Evolutionary conservation across 1,284 basidiomycete species (phyloP), one percentile per base, ranked within the genome.

Genomic region (Moniliella sp.): DNA sequence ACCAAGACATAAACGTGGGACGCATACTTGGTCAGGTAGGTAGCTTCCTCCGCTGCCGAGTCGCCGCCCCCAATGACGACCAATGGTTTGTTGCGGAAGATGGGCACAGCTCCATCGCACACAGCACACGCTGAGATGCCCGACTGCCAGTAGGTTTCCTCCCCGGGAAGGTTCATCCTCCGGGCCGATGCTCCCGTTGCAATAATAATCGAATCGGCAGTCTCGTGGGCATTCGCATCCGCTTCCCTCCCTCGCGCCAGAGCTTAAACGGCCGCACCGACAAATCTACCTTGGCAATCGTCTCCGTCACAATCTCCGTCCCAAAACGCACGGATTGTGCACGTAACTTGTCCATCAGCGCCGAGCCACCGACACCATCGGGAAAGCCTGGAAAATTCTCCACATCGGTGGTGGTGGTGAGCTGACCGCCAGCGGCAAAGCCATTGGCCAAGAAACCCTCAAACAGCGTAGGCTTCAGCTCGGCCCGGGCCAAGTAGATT

Each of bases 391-490:
- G 66, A 82, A 91, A 49, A n/a, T 17, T n/a, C n/a, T 94, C 88
- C 35, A 94, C 82, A 28, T 61, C 59, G 11, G 86, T 94, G 0
- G 88, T 94, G 0, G 91, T 97, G 13, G 88, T 97, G 47, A 97
- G 74, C 64, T 97, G 91, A 35, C 91, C 88, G 37, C 88, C 88
- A 10, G 88, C 81, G 19, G 88, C 86, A 57, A 94, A 82, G 31
- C 88, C 91, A 57, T 97, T 94, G 21, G 88, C 88, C 70, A 97
- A 78, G 68, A 94, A 91, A 17, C 88, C n/a, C 61, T 97, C 88
- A 61, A 88, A 94, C 49, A 97, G 71, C 34, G 93, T 76, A 1
- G 88, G 88, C 48, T 72, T 70, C 32, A 97, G 69, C 61, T 93
- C 88, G 29, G 88, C 88, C 37, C 88, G 76, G 4, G 84, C 86